Conservation (phyloP, 1,139 yeast species). For the Yamadazyma spencermartinsiae region DNA sequence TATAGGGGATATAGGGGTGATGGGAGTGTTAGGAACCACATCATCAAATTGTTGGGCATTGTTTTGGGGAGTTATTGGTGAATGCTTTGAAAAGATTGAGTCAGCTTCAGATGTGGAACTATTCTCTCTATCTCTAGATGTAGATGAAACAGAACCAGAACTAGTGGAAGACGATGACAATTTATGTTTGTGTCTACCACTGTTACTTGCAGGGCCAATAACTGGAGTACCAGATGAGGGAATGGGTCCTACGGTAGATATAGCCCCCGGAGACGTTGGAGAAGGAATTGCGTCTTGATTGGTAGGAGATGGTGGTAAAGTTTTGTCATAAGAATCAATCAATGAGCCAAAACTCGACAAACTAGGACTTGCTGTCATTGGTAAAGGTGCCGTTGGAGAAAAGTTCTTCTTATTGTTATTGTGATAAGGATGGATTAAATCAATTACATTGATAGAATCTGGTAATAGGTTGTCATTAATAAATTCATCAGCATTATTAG, state of each 20-base stretch:
- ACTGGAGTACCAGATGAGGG: too few relatives aligned
- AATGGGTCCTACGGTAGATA: background rate
- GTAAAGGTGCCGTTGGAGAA: slow-evolving; percentile 33
- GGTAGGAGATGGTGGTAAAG: slow-evolving; percentile 1
- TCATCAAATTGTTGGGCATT: slow-evolving; percentile 5
- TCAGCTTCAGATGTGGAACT: slow-evolving; percentile 5
- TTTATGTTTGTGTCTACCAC: slow-evolving; percentile 1
- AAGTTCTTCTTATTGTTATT: slow-evolving; percentile 16
- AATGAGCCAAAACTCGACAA: slow-evolving; percentile 25
- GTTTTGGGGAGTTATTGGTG: slow-evolving; percentile 13
- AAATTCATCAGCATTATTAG: slow-evolving; percentile 15
- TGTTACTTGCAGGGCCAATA: too few relatives aligned
- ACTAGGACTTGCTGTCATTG: slow-evolving; percentile 19
- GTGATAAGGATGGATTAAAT: slow-evolving; percentile 13
- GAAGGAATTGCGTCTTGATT: background rate
- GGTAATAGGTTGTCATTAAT: slow-evolving; percentile 25
- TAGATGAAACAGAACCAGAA: background rate
- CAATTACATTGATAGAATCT: slow-evolving; percentile 25
- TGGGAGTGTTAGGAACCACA: slow-evolving; percentile 14
- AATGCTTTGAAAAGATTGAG: slow-evolving; percentile 13
- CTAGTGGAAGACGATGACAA: background rate
- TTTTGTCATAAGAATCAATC: slow-evolving; percentile 18
- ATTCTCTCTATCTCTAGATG: slow-evolving; percentile 3
- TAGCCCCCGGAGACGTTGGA: too few relatives aligned
- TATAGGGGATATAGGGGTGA: slow-evolving; percentile 25